Percentiles rank a stretch among this genome's conserved stretches.
phyloP scores from a whole-genome alignment of 306 rosid genomes.

The Quercus robur region DNA sequence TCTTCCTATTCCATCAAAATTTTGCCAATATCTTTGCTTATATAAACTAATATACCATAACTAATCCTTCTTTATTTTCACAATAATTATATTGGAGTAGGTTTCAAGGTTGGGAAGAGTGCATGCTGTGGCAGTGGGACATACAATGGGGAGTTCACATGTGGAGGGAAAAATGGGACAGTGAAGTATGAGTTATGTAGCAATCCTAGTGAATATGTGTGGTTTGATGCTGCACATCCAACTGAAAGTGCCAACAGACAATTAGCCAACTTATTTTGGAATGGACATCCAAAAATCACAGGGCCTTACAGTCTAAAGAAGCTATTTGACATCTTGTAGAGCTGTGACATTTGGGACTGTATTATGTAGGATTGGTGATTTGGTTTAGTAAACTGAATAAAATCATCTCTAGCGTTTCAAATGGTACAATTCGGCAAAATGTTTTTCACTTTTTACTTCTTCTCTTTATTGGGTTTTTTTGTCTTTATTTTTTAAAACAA shows the following conservation, averaged over 20 bases:
- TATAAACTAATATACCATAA: too few relatives aligned
- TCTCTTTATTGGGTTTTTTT: too few relatives aligned
- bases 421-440: too few relatives aligned
- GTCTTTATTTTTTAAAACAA: too few relatives aligned
- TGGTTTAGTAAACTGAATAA: too few relatives aligned
- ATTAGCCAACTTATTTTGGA: slow-evolving; percentile 27
- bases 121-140: slow-evolving; percentile 46
- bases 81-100: neutral
- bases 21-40: too few relatives aligned
- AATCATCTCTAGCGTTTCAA: too few relatives aligned
- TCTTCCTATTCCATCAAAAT: too few relatives aligned
- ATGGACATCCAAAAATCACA: slow-evolving; percentile 1
- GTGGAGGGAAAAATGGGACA: slow-evolving; percentile 34
- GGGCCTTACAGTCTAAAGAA: slow-evolving; percentile 29
- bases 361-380: neutral
- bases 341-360: neutral
- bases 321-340: neutral
- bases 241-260: slow-evolving; percentile 25
- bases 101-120: slow-evolving; percentile 32
- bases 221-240: slow-evolving; percentile 36
- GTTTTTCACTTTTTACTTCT: too few relatives aligned
- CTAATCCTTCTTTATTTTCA: neutral
- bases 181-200: slow-evolving; percentile 24
- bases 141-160: slow-evolving; percentile 29
- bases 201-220: slow-evolving; percentile 21